These are phyloP conservation scores for Staphylotrichum tortipilum DNA, from an alignment of 495 filamentous ascomycete species.

Conservation along the genomic window DNA sequence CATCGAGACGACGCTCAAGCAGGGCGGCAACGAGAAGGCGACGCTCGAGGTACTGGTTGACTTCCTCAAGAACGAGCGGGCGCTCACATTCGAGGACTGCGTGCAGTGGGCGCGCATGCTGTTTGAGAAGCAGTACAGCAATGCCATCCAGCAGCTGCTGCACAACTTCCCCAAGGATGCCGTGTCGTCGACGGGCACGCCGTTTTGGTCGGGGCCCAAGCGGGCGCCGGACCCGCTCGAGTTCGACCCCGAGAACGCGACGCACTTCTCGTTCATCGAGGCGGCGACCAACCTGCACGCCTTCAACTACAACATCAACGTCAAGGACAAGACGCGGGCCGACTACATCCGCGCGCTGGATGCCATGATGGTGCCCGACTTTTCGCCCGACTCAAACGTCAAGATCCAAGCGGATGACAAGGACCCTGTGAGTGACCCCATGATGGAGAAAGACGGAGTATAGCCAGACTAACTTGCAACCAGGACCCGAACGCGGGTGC, in stretches of 20 bases:
- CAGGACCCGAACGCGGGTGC: slow-evolving; percentile 72
- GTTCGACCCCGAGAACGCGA: slow-evolving; percentile 75
- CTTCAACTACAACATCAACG: slow-evolving; percentile 94
- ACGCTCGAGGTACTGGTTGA: slow-evolving; percentile 85
- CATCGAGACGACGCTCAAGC: slow-evolving; percentile 79
- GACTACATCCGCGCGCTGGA: slow-evolving; percentile 73
- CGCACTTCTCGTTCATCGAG: slow-evolving; percentile 78
- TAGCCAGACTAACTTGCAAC: no score
- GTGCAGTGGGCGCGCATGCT: slow-evolving; percentile 86
- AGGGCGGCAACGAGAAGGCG: slow-evolving; percentile 92
- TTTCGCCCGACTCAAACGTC: slow-evolving; percentile 80
- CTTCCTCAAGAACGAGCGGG: slow-evolving; percentile 87
- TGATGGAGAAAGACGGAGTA: background rate
- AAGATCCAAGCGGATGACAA: slow-evolving; percentile 96
- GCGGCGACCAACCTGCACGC: slow-evolving; percentile 89
- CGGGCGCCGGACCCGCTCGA: slow-evolving; percentile 86
- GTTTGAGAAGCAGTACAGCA: slow-evolving; percentile 96
- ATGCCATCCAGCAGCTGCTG: slow-evolving; percentile 90
- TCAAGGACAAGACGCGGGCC: slow-evolving; percentile 56
- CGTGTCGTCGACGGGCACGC: slow-evolving; percentile 73
- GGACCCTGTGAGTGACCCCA: slow-evolving; percentile 55
- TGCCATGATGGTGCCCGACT: slow-evolving; percentile 94
- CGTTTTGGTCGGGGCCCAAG: slow-evolving; percentile 98
- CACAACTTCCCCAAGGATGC: slow-evolving; percentile 98
- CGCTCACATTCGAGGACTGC: slow-evolving; percentile 89